These are phyloP conservation scores for Rubroboletus satanas DNA, from an alignment of 768 basidiomycete species.

Conservation along the genomic window DNA sequence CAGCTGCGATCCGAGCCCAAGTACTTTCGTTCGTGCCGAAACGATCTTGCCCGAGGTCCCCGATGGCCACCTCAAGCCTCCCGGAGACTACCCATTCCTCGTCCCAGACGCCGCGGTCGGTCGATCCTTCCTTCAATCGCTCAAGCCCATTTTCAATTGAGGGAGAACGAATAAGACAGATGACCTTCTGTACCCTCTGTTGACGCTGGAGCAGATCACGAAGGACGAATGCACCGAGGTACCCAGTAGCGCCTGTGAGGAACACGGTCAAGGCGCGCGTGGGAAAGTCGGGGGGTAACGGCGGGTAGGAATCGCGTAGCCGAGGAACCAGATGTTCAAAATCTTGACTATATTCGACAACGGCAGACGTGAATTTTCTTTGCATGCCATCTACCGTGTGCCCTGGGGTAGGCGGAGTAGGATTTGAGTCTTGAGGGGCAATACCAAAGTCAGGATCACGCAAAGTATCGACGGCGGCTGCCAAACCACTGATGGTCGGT, in stretches of 20 bases:
- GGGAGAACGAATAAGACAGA: conserved; percentile 85
- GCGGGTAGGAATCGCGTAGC: conserved; percentile 58
- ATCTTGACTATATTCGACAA: conserved; percentile 78
- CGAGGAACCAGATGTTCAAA: conserved; percentile 55
- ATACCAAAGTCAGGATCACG: conserved; percentile 81
- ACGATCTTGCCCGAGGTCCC: conserved; percentile 71
- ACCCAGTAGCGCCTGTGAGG: conserved; percentile 96
- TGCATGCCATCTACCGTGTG: conserved; percentile 8
- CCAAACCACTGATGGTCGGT: conserved; percentile 80
- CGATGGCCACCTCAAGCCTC: conserved; percentile 73
- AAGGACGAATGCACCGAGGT: conserved; percentile 91
- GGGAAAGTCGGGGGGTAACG: conserved; percentile 55
- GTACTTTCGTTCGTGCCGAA: conserved; percentile 65
- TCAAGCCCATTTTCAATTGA: conserved; percentile 56
- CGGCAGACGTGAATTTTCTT: conserved; percentile 22
- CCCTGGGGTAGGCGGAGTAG: conserved; percentile 15
- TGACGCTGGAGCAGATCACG: conserved; percentile 66
- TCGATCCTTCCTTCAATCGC: conserved; percentile 67
- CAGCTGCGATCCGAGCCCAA: conserved; percentile 66
- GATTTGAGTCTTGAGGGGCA: conserved; percentile 32
- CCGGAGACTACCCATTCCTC: conserved; percentile 71
- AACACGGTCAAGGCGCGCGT: conserved; percentile 69
- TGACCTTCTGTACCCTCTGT: conserved; percentile 73
- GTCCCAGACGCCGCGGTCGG: conserved; percentile 84
- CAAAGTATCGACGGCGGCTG: conserved; percentile 68